phyloP scores from a whole-genome alignment of 1,139 yeast genomes.

The Groenewaldozyma auringiensis region DNA sequence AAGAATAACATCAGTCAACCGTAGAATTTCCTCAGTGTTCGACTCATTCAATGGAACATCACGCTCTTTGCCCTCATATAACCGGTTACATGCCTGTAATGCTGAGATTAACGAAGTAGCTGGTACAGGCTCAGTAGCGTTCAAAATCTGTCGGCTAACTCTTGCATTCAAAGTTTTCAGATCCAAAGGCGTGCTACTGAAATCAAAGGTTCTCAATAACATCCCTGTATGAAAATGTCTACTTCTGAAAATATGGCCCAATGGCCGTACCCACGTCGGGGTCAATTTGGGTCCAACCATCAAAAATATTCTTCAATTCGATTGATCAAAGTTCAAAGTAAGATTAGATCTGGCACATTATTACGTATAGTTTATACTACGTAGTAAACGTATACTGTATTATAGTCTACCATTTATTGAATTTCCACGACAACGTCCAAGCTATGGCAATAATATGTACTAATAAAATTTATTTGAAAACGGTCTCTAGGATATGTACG shows the following conservation, averaged over 20 bases:
- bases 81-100: constrained; percentile 17
- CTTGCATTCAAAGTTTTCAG: constrained; percentile 8
- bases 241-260: not conserved
- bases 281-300: too few relatives aligned
- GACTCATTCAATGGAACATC: not conserved
- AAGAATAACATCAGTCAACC: constrained; percentile 17
- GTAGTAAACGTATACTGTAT: too few relatives aligned
- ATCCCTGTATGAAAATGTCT: not conserved
- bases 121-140: constrained; percentile 2
- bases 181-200: constrained; percentile 10
- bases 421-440: too few relatives aligned
- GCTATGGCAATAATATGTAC: too few relatives aligned
- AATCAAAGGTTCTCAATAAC: constrained; percentile 1
- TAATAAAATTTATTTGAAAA: constrained; percentile 11
- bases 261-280: too few relatives aligned
- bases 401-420: too few relatives aligned
- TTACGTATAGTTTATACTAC: too few relatives aligned
- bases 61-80: constrained; percentile 7
- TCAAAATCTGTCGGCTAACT: constrained; percentile 8
- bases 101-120: constrained; percentile 13
- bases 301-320: too few relatives aligned
- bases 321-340: too few relatives aligned
- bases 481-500: constrained; percentile 7
- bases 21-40: constrained; percentile 10
- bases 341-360: too few relatives aligned